Base-by-base conservation (phyloP, 2,329 filamentous ascomycete species). In the Tolypocladium paradoxum region DNA sequence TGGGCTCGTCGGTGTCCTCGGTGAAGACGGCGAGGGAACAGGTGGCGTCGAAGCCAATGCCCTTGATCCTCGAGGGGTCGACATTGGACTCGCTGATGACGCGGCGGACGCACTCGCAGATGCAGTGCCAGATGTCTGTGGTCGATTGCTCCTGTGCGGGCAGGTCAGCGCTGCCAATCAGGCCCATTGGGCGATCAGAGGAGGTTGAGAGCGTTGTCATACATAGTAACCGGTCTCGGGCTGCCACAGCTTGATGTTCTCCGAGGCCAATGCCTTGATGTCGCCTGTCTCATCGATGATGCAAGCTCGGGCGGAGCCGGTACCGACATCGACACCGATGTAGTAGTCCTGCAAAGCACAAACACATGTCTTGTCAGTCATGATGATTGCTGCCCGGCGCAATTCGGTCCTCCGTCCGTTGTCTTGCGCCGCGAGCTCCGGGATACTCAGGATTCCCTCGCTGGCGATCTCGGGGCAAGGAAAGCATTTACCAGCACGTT, bases 41-140 rank as follows among this genome's bases (percentile, higher is more conserved):
- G n/a, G 93, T 99, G 24, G 93, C 93, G 69, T 99, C 93, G 70
- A 99, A 97, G 51, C 93, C 93, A 64, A 99, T 90, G 54, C 93
- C 93, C 61, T 87, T 87, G 62, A 99, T 86, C 36, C 81, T 84
- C 57, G 74, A 75, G 5, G 85, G 80, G 62, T 92, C 84, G 60
- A 95, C 84, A 61, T 84, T 85, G 60, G 92, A 87, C 68, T 96
- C 86, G 65, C 79, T 80, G 63, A 97, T 80, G 46, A 91, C 90
- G 51, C 84, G 81, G 63, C 90, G 86, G 37, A 96, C 90, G 43
- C 90, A 93, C 56, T 83, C 79, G 74, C 91, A 96, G 67, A 99
- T 96, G 71, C 90, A 92, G 58, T 84, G 80, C 93, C 93, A 99
- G 65, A 99, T 99, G 69, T 99, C 89, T 50, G 84, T 88, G 0